Evolutionary conservation across 306 rosid genomes (phyloP), one percentile per base, ranked within the genome.

Genomic region (Prunus davidiana): DNA sequence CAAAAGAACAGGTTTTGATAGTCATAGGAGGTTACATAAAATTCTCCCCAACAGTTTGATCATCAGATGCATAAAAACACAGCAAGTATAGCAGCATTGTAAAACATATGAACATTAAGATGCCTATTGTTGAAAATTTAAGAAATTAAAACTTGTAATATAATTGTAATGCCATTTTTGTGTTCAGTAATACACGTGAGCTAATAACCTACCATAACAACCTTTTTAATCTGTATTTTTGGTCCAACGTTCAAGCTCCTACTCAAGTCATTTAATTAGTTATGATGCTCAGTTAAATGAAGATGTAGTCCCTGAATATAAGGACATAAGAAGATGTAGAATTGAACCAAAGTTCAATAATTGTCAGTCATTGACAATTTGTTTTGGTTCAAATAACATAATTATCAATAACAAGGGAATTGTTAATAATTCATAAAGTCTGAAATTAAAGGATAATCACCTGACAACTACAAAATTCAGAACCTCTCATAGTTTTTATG

Each of bases 11-110:
- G 24, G 10, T 20, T 66, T n/a, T 66, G 49, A 66, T 20, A 4
- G n/a, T 5, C 71, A 9, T 10, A 18, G 32, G 50, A 38, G 54
- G 22, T 51, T 19, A 43, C 2, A 2, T 43, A 38, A 73, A 32
- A 38, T 56, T 58, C 34, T 22, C 67, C 45, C 7, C 43, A 16
- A 38, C 27, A 16, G 41, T 22, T 46, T 38, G 76, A 69, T 56
- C 51, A 46, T 56, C 51, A 46, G 38, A 70, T 41, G 47, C 71
- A 56, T 15, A 27, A 61, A 76, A 84, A 54, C 27, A 71, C 12
- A 51, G 64, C 28, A 73, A 76, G 22, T 67, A 71, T 58, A 47
- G 64, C 22, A 38, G 43, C 43, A 38, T 38, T 38, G 64, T 38
- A 64, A 34, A 41, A 65, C 52, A 61, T 43, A 27, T 2, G 4